These are phyloP conservation scores for Pseudocercospora crystallina DNA, from an alignment of 2,329 filamentous ascomycete genomes.

Conservation along the genomic window DNA sequence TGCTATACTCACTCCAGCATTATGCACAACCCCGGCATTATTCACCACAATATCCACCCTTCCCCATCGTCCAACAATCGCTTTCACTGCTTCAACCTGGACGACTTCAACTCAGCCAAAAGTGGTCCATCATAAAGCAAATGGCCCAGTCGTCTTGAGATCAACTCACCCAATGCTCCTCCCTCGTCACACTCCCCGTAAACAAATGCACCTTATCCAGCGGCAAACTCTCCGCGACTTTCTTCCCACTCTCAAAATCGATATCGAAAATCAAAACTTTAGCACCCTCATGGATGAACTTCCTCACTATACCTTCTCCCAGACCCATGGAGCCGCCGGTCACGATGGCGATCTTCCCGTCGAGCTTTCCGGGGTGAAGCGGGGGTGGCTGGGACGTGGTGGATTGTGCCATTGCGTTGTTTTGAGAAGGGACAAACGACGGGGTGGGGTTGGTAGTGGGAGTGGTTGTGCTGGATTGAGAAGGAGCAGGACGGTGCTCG, in stretches of 20 bases:
- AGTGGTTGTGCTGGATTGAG: no score
- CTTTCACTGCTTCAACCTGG: conserved; percentile 26
- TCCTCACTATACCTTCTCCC: conserved; percentile 33
- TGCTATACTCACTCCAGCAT: conserved; percentile 16
- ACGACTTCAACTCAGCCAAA: no score
- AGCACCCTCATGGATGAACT: conserved; percentile 32
- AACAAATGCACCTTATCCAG: conserved; percentile 8
- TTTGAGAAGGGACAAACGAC: no score
- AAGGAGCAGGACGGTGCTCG: no score
- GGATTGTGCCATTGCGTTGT: no score
- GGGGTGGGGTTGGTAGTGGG: no score
- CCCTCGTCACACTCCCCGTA: conserved; percentile 28
- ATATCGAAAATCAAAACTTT: conserved; percentile 33
- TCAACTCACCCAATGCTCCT: conserved; percentile 32
- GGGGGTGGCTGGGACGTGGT: background rate
- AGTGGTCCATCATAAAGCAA: no score
- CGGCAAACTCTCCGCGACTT: conserved; percentile 11
- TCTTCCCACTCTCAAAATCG: conserved; percentile 14
- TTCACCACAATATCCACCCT: conserved; percentile 29
- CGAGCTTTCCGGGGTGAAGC: conserved; percentile 13
- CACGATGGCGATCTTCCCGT: conserved; percentile 26
- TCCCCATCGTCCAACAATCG: conserved; percentile 25
- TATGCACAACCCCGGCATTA: conserved; percentile 28
- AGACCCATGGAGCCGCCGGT: conserved; percentile 34
- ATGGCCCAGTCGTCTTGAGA: no score